A percentile compares a stretch with the other conserved stretches of the same genome.
Conservation (phyloP, 495 filamentous ascomycete species). For the Aspergillus taichungensis region DNA sequence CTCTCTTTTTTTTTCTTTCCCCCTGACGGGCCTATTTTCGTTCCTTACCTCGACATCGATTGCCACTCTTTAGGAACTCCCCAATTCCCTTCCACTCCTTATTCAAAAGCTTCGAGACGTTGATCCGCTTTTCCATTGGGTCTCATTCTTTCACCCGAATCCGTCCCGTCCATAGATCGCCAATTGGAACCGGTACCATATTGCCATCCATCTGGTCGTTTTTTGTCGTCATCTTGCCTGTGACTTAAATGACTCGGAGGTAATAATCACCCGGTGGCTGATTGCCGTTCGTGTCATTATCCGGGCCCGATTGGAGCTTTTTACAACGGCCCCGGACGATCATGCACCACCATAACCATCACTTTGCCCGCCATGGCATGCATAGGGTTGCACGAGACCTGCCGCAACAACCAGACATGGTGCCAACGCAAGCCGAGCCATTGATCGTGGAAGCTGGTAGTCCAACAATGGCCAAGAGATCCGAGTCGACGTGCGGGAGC, state of each 20-base stretch:
- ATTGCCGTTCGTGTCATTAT: conserved; percentile 1
- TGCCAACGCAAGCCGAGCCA: conserved; percentile 21
- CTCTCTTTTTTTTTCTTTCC: conserved; percentile 5
- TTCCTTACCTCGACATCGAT: conserved; percentile 16
- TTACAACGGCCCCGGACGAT: conserved; percentile 1
- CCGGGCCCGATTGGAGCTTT: background rate
- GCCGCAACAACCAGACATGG: conserved; percentile 19
- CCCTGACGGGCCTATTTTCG: background rate
- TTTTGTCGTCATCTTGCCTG: too few relatives aligned
- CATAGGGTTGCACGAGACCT: conserved; percentile 15
- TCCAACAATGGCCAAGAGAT: conserved; percentile 22
- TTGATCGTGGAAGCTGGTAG: conserved; percentile 12
- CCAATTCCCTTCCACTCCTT: conserved; percentile 29
- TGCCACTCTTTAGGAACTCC: conserved; percentile 23
- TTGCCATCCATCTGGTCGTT: too few relatives aligned
- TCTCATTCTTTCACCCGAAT: background rate
- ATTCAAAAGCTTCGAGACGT: conserved; percentile 1
- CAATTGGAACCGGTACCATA: too few relatives aligned
- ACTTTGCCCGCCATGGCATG: conserved; percentile 17
- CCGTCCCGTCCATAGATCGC: background rate
- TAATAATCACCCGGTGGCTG: background rate
- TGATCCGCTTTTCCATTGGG: background rate
- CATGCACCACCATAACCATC: conserved; percentile 23
- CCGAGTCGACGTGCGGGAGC: conserved; percentile 2
- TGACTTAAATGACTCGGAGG: too few relatives aligned